These are phyloP conservation scores for Talaromyces sp. DNA, from an alignment of 2,329 filamentous ascomycete species.

Conservation along the genomic window DNA sequence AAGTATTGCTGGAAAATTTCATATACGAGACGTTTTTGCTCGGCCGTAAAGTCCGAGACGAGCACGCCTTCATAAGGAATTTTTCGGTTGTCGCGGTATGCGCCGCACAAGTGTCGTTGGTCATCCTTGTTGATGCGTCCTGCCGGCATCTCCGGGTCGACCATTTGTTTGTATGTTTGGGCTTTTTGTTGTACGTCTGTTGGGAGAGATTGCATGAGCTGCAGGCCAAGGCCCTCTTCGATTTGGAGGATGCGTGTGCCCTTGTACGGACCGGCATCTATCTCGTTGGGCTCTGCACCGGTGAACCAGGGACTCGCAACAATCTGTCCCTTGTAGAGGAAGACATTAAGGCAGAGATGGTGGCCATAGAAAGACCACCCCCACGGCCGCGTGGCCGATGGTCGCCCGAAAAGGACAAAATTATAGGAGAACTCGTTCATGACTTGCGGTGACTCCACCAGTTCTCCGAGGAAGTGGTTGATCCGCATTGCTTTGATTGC, in stretches of 20 bases:
- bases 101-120: slow-evolving; percentile 71
- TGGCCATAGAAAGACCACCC: slow-evolving; percentile 73
- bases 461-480: slow-evolving; percentile 68
- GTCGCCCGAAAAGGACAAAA: slow-evolving; percentile 63
- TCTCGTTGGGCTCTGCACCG: slow-evolving; percentile 71
- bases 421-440: slow-evolving; percentile 76
- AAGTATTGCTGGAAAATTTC: slow-evolving; percentile 60
- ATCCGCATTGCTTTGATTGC: slow-evolving; percentile 65
- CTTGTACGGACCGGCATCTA: slow-evolving; percentile 58
- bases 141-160: slow-evolving; percentile 58
- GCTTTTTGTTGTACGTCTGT: slow-evolving; percentile 44
- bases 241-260: slow-evolving; percentile 62
- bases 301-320: slow-evolving; percentile 71
- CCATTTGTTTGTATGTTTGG: slow-evolving; percentile 55
- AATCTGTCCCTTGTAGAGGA: slow-evolving; percentile 61
- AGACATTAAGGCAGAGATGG: slow-evolving; percentile 68
- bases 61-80: slow-evolving; percentile 68
- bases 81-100: slow-evolving; percentile 70
- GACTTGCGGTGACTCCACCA: slow-evolving; percentile 56
- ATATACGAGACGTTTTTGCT: slow-evolving; percentile 52
- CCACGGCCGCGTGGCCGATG: slow-evolving; percentile 57
- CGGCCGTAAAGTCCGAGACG: slow-evolving; percentile 38
- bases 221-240: slow-evolving; percentile 61
- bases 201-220: slow-evolving; percentile 61
- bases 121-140: slow-evolving; percentile 73